A percentile compares a stretch with the other conserved stretches of the same genome.
phyloP scores from a whole-genome alignment of 2,329 filamentous ascomycete genomes.

The Reticulascus tulasneorum region DNA sequence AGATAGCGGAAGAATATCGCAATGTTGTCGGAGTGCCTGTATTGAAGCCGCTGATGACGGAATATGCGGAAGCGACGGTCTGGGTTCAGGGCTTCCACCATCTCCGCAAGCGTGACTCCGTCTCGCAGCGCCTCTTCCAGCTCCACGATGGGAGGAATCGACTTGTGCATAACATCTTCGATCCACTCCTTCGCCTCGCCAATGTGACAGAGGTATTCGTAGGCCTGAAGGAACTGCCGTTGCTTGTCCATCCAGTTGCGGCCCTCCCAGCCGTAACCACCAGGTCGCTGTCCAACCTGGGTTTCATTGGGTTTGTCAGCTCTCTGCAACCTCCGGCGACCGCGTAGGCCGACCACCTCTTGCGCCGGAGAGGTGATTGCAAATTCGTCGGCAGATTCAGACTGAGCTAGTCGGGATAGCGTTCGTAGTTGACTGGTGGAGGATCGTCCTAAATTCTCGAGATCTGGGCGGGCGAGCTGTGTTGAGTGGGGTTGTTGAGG shows the following conservation, averaged over 20 bases:
- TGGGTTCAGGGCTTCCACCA: conserved; percentile 85
- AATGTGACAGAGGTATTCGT: conserved; percentile 98
- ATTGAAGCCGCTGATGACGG: conserved; percentile 78
- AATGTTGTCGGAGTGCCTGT: conserved; percentile 96
- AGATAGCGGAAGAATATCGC: conserved; percentile 93
- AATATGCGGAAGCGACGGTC: conserved; percentile 78
- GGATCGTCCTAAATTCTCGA: conserved; percentile 80
- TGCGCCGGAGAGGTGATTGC: conserved; percentile 72
- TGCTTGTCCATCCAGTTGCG: conserved; percentile 99
- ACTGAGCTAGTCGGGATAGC: conserved; percentile 76
- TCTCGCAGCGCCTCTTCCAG: conserved; percentile 89
- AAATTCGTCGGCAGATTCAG: conserved; percentile 73
- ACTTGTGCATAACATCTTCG: conserved; percentile 78
- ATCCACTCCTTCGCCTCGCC: conserved; percentile 99
- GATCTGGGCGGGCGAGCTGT: conserved; percentile 63
- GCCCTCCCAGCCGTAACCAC: conserved; percentile 68
- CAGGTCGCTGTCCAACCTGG: conserved; percentile 40
- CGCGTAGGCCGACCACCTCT: conserved; percentile 83
- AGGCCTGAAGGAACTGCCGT: conserved; percentile 90
- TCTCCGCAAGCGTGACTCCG: conserved; percentile 89
- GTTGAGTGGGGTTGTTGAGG: conserved; percentile 32
- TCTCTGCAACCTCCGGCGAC: conserved; percentile 77
- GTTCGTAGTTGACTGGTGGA: conserved; percentile 86
- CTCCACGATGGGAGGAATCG: conserved; percentile 88
- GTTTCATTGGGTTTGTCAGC: conserved; percentile 49